phyloP scores from a whole-genome alignment of 2,329 filamentous ascomycete genomes.

The Penicillium fuscoglaucum region DNA sequence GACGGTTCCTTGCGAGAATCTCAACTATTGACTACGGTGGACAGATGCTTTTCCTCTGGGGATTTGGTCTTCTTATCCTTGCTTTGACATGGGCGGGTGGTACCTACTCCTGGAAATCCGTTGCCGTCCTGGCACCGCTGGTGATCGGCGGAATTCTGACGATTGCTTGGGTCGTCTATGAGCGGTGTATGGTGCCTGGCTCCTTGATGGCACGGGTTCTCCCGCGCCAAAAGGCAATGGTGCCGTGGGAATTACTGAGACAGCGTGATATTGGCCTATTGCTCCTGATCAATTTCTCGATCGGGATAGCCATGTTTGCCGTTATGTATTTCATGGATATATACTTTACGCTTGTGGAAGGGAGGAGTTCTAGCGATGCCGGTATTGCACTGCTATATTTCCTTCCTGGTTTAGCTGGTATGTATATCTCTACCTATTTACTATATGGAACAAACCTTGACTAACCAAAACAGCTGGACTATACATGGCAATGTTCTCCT shows the following conservation, averaged over 20 bases:
- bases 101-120: not conserved
- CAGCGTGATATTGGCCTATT: not conserved
- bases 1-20: not conserved
- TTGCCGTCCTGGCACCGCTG: not conserved
- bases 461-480: not conserved
- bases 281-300: not conserved
- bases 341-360: not conserved
- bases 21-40: not conserved
- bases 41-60: slow-evolving; percentile 1
- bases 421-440: not conserved
- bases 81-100: slow-evolving; percentile 1
- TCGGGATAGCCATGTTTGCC: not conserved
- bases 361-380: not conserved
- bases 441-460: no score
- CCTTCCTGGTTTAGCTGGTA: slow-evolving; percentile 2
- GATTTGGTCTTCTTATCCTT: slow-evolving; percentile 1
- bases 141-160: not conserved
- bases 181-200: not conserved
- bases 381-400: not conserved
- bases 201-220: not conserved
- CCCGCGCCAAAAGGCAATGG: not conserved
- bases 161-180: not conserved
- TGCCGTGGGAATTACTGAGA: not conserved
- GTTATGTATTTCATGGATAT: slow-evolving; percentile 4
- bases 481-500: slow-evolving; percentile 1